phyloP scores from a whole-genome alignment of 176 grass and related monocot species.

The Oropetium thomaeum region DNA sequence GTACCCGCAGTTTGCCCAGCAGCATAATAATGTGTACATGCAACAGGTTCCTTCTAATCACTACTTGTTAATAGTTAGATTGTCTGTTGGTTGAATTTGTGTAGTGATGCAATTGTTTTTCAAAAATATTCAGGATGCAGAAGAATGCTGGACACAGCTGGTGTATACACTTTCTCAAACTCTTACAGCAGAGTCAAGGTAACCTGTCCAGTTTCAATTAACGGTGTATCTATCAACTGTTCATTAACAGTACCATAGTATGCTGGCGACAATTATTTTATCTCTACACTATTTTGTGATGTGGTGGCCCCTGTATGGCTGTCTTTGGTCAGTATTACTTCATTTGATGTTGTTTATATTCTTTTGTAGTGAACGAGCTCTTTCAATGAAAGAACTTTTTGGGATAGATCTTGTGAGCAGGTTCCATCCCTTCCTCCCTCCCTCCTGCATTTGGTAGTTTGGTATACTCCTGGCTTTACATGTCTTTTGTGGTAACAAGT shows the following conservation, averaged over 20 bases:
- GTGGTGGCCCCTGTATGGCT: background rate
- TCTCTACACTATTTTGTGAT: background rate
- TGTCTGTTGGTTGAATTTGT: slow-evolving; percentile 25
- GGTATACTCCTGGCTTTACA: background rate
- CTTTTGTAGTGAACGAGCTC: slow-evolving; percentile 57
- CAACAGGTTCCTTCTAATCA: slow-evolving; percentile 78
- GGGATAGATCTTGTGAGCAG: slow-evolving; percentile 88
- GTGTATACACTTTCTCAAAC: slow-evolving; percentile 97
- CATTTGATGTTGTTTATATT: slow-evolving; percentile 10
- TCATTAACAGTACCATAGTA: background rate
- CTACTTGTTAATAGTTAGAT: slow-evolving; percentile 5
- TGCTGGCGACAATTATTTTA: background rate
- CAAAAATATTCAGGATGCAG: slow-evolving; percentile 70
- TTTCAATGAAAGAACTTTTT: slow-evolving; percentile 75
- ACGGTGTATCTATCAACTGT: background rate
- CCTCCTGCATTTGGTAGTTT: background rate
- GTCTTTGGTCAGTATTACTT: background rate
- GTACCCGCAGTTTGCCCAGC: slow-evolving; percentile 93
- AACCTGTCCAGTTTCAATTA: slow-evolving; percentile 28
- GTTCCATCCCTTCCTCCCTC: slow-evolving; percentile 29
- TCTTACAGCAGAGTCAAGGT: slow-evolving; percentile 87
- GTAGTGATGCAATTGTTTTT: slow-evolving; percentile 18
- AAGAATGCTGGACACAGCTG: slow-evolving; percentile 98
- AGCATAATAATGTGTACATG: slow-evolving; percentile 99
- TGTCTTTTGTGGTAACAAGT: background rate